These are phyloP conservation scores for Colletotrichum magnum DNA, from an alignment of 2,329 filamentous ascomycete species.

Conservation along the genomic window DNA sequence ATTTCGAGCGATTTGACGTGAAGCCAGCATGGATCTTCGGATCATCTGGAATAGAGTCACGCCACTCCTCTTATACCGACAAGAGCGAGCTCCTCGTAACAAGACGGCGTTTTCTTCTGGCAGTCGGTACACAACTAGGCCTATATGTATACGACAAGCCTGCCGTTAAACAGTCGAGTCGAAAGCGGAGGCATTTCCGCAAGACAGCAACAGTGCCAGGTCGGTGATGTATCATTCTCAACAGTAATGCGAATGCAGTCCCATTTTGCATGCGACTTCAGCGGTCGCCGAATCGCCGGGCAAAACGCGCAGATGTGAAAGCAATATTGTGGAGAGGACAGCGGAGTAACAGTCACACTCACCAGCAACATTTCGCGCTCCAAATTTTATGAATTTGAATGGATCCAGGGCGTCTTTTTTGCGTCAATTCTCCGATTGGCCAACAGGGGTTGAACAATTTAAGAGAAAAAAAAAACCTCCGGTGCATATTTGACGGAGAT, in stretches of 20 bases:
- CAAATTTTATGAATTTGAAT: conserved; percentile 25
- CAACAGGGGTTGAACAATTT: conserved; percentile 15
- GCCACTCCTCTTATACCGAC: conserved; percentile 23
- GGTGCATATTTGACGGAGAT: conserved; percentile 40
- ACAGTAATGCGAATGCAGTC: background rate
- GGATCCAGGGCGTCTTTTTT: conserved; percentile 26
- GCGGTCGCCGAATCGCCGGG: background rate
- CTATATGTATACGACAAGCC: background rate
- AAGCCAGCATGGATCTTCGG: conserved; percentile 10
- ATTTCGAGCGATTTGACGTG: background rate
- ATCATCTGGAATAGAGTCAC: conserved; percentile 1
- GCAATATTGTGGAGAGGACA: conserved; percentile 28
- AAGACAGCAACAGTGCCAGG: background rate
- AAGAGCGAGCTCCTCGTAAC: conserved; percentile 13
- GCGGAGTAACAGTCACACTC: conserved; percentile 19
- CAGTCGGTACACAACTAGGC: background rate
- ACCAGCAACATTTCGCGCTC: conserved; percentile 18
- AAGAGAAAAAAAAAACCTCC: conserved; percentile 24
- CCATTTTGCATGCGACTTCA: background rate
- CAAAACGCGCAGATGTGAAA: background rate
- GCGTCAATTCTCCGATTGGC: conserved; percentile 39
- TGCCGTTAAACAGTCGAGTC: conserved; percentile 1
- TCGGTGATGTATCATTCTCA: background rate
- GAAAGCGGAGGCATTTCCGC: background rate
- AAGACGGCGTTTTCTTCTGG: conserved; percentile 18